These are phyloP conservation scores for Trichophyton mentagrophytes DNA, from an alignment of 2,329 filamentous ascomycete species.

Conservation along the genomic window DNA sequence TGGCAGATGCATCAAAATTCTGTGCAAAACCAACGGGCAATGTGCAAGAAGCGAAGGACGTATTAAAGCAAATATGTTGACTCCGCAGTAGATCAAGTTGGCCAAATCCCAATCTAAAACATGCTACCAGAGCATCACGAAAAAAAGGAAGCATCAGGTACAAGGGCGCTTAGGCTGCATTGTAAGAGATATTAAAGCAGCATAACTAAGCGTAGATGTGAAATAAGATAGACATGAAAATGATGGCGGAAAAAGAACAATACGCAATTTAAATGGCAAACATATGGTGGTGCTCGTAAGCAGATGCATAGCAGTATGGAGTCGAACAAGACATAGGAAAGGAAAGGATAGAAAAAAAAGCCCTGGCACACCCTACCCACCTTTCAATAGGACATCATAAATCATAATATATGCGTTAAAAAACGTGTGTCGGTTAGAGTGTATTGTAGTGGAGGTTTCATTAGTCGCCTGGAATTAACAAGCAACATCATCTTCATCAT, in stretches of 20 bases:
- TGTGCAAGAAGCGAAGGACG: background rate
- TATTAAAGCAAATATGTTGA: background rate
- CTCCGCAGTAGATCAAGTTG: background rate
- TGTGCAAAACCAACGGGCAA: background rate
- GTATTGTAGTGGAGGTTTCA: background rate
- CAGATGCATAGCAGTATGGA: background rate
- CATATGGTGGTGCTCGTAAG: background rate
- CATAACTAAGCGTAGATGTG: background rate
- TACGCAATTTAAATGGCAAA: background rate
- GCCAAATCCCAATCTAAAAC: slow-evolving; percentile 1
- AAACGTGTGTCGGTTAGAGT: background rate
- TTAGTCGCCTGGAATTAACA: background rate
- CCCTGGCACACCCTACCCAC: background rate
- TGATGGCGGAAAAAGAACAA: background rate
- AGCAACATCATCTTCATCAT: slow-evolving; percentile 9
- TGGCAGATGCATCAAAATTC: background rate
- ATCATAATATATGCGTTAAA: background rate
- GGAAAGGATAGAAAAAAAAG: background rate
- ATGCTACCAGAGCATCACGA: background rate
- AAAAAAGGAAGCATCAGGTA: background rate
- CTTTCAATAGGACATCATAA: background rate
- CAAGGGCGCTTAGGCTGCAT: background rate
- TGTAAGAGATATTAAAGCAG: background rate
- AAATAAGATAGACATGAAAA: background rate
- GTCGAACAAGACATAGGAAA: background rate